phyloP scores from a whole-genome alignment of 129 eudicot species.

The Flaveria robusta region DNA sequence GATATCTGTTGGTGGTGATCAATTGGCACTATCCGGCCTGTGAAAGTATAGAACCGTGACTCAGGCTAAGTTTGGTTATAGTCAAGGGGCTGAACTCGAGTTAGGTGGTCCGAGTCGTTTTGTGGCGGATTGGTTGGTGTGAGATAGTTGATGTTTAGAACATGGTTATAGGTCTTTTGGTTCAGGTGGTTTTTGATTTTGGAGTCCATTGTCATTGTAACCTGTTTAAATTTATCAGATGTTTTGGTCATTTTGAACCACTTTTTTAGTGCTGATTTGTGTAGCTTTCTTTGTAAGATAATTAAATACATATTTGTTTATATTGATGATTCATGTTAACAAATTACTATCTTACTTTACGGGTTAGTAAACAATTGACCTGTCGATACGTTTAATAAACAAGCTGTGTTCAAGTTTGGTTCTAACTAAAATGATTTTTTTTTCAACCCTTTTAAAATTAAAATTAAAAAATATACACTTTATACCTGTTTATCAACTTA shows the following conservation, averaged over 20 bases:
- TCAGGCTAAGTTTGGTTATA: not conserved
- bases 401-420: not conserved
- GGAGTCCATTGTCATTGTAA: slow-evolving; percentile 7
- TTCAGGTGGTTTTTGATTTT: not conserved
- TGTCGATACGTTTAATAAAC: not conserved
- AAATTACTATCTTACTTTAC: not conserved
- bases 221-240: not conserved
- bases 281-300: not conserved
- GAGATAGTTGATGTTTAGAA: slow-evolving; percentile 14
- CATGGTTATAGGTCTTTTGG: slow-evolving; percentile 17
- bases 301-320: not conserved
- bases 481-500: not conserved
- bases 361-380: too few relatives aligned
- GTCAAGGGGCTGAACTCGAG: not conserved
- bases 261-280: not conserved
- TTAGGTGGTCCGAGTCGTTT: not conserved
- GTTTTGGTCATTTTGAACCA: not conserved
- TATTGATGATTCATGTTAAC: not conserved
- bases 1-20: not conserved
- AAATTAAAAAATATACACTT: not conserved
- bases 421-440: not conserved
- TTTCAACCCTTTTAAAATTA: not conserved
- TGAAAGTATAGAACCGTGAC: not conserved
- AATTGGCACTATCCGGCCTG: not conserved
- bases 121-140: slow-evolving; percentile 6